Evolutionary conservation across 345 rosid genomes (phyloP).

Genomic region (Arabis hirsuta): DNA sequence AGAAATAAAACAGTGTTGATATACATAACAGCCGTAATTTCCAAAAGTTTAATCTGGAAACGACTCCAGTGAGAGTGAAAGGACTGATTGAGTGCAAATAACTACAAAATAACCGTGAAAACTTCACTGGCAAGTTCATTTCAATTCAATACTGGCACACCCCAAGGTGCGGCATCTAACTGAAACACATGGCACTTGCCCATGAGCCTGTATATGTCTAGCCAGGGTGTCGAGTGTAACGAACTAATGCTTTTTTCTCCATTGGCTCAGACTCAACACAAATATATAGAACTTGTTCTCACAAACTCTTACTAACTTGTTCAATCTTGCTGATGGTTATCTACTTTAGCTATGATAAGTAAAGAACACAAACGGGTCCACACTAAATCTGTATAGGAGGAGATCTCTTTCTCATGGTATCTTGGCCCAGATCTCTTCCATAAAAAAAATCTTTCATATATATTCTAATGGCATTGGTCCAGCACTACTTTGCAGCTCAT

Average conservation of each 20-base stretch:
- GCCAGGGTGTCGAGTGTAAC: constrained; percentile 10
- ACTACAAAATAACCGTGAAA: constrained; percentile 12
- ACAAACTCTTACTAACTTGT: not conserved
- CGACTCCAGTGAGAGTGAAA: constrained; percentile 9
- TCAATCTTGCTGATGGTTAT: constrained; percentile 8
- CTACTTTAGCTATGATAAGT: constrained; percentile 24
- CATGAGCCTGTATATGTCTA: constrained; percentile 13
- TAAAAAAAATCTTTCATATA: not conserved
- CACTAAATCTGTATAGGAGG: constrained; percentile 18
- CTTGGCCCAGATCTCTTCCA: constrained; percentile 11
- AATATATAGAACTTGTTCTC: not conserved
- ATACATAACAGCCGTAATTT: not conserved
- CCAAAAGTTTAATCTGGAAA: not conserved
- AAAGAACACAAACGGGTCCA: constrained; percentile 36
- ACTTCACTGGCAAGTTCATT: constrained; percentile 9
- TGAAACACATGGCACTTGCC: constrained; percentile 15
- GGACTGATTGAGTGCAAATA: not conserved
- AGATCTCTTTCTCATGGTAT: constrained; percentile 1
- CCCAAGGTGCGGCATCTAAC: constrained; percentile 18
- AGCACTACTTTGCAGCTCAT: constrained; percentile 17
- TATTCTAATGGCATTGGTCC: constrained; percentile 13
- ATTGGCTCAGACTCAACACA: not conserved
- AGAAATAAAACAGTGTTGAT: constrained; percentile 7
- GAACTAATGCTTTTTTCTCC: constrained; percentile 13
- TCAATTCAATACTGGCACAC: constrained; percentile 1